Base-by-base conservation (phyloP, 345 rosid species). In the Salix purpurea region DNA sequence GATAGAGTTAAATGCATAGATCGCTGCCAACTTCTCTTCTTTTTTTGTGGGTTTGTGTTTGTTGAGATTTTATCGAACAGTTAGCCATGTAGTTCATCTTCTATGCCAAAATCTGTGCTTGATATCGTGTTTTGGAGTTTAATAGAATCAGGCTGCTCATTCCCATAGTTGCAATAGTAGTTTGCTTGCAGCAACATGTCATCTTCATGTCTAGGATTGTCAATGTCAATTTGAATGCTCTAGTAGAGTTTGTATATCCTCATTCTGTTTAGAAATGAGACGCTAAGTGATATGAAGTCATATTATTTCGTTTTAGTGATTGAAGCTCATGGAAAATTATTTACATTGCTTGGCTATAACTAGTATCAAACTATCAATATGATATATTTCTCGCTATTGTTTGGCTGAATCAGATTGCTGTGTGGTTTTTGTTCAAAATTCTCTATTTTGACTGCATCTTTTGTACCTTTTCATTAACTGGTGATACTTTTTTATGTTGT, bases 401-500 rank as follows among this genome's bases (percentile, higher is more conserved):
- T 26, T 46, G 54, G 26, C 26, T 26, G 15, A 66, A 74, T 26
- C n/a, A 30, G 71, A 65, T 15, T 32, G 65, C 62, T 75, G 30
- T 61, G 32, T 23, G 65, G 24, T 37, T 69, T 81, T 10, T 24
- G 23, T 61, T 52, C 56, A 8, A 16, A 34, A 4, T 12, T 64
- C 52, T 26, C 28, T 32, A 50, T 30, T 30, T 28, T 65, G 23
- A 69, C 24, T 5, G 28, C 28, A 7, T 66, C 36, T 4, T 71
- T 21, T 65, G 50, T 11, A 28, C 30, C 6, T 7, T 74, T 48
- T 54, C 30, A 42, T 75, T 70, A 40, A 34, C 28, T 37, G 73
- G 52, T 72, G 6, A 76, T 4, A 28, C 21, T 73, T 73, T 26
- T 28, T 26, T 28, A 34, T 72, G 46, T 80, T 84, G 37, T 76